Evolutionary conservation across 2,329 filamentous ascomycete genomes (phyloP).

Genomic region (Claviceps digitariae): DNA sequence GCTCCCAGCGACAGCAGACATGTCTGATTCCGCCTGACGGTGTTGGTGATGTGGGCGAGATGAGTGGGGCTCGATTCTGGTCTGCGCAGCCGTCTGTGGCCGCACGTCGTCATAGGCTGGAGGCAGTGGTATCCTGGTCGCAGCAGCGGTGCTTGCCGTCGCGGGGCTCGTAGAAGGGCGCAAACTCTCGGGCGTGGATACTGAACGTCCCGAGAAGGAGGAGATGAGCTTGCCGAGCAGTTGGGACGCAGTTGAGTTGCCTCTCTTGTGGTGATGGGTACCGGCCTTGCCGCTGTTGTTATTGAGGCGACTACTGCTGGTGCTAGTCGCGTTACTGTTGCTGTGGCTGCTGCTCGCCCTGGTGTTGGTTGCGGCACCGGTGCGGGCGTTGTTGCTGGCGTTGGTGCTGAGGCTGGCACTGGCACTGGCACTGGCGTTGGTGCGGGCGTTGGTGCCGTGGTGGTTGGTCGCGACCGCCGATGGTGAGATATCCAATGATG

Average conservation of each 20-base stretch:
- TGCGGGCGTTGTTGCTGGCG: conserved; percentile 5
- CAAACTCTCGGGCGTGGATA: background rate
- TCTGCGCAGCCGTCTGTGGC: conserved; percentile 9
- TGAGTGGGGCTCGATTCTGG: conserved; percentile 1
- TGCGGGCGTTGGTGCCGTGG: background rate
- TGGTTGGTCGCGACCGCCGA: too few relatives aligned
- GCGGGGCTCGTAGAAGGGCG: background rate
- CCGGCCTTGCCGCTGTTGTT: conserved; percentile 18
- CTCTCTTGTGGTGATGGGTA: background rate
- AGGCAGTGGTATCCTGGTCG: conserved; percentile 10
- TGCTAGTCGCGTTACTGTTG: conserved; percentile 29
- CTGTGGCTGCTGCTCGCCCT: conserved; percentile 29
- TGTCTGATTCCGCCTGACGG: conserved; percentile 5
- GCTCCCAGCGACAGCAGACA: conserved; percentile 12
- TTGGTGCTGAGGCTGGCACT: too few relatives aligned
- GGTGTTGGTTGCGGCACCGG: conserved; percentile 9
- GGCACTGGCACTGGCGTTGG: conserved; percentile 4
- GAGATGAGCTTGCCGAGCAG: conserved; percentile 7
- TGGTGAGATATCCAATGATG: background rate
- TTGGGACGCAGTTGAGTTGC: conserved; percentile 2
- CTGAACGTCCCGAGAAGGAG: conserved; percentile 5
- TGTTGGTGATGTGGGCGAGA: background rate
- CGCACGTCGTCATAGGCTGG: conserved; percentile 19
- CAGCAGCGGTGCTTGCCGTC: background rate
- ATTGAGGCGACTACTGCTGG: conserved; percentile 15